Evolutionary conservation across 2,329 filamentous ascomycete genomes (phyloP).

Genomic region (Sphaceloma murrayae): DNA sequence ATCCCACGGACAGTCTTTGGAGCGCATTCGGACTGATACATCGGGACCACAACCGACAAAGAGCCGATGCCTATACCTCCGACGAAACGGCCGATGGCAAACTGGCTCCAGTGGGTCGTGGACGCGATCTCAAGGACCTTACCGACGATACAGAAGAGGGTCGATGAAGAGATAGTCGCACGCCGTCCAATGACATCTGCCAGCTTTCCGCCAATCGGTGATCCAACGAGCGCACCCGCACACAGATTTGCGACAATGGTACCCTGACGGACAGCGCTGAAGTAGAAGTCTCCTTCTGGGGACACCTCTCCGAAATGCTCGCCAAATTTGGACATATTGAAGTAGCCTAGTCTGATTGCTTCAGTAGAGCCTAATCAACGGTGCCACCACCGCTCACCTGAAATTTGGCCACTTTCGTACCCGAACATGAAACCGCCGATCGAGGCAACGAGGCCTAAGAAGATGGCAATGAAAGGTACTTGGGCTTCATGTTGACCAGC

Average conservation of each 20-base stretch:
- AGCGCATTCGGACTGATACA: conserved; percentile 57
- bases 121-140: conserved; percentile 37
- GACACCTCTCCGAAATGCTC: conserved; percentile 45
- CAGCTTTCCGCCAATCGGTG: conserved; percentile 37
- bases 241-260: conserved; percentile 37
- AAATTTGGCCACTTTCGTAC: conserved; percentile 54
- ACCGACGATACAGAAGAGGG: conserved; percentile 36
- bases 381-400: conserved; percentile 23
- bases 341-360: conserved; percentile 33
- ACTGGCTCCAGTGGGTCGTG: conserved; percentile 33
- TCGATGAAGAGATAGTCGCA: conserved; percentile 40
- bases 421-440: conserved; percentile 55
- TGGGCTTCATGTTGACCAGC: conserved; percentile 22
- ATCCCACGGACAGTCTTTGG: conserved; percentile 55
- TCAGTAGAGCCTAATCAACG: not conserved
- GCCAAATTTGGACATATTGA: conserved; percentile 42
- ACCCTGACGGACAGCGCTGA: conserved; percentile 29
- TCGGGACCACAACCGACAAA: conserved; percentile 51
- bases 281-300: conserved; percentile 31
- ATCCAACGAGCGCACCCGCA: conserved; percentile 36
- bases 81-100: conserved; percentile 40
- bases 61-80: conserved; percentile 37
- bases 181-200: conserved; percentile 45
- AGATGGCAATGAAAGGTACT: conserved; percentile 31
- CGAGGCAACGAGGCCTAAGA: conserved; percentile 49